Evolutionary conservation across 106 monocot species (phyloP), one percentile per base, ranked within the genome.

Genomic region (Dendrobium chrysotoxum): DNA sequence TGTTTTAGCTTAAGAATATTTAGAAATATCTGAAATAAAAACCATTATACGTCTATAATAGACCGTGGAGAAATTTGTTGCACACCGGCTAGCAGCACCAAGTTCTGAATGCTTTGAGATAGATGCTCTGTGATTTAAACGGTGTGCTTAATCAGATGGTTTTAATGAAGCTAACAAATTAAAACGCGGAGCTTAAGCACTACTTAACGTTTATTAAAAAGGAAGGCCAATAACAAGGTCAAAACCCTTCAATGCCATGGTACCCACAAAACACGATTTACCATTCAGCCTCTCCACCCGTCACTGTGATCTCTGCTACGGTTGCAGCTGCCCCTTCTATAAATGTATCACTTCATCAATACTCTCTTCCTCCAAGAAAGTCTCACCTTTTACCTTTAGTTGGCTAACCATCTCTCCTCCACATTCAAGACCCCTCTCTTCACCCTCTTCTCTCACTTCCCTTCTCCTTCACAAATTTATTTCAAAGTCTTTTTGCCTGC

Each of bases 281-380:
- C 71, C 16, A 40, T 39, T 11, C 35, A 31, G 38, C 17, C 40
- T 18, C 74, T n/a, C 74, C 41, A 41, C 12, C 70, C 70, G 12
- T 74, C 74, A 1, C 40, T 74, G 74, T 13, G 74, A 25, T 40
- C 39, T 57, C 23, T 40, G 40, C 35, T 79, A 26, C 76, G 76
- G 76, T 46, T 25, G 76, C 76, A 4, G 45, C 23, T 26, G 45
- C 45, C 40, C 74, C 76, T 76, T 46, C 76, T 76, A 76, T 76
- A 76, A 76, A 76, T 76, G 76, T 47, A 76, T 47, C 46, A 11
- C 76, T 25, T 47, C 76, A 76, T 76, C 76, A 76, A 76, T 76
- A 47, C 47, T 46, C 76, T 23, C 76, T 28, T 26, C 40, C 46
- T 46, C 76, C 45, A 76, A 76, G 46, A 76, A 76, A 76, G 73